Evolutionary conservation across 2,329 filamentous ascomycete species (phyloP).

Genomic region (Exutisphaerella laricina): DNA sequence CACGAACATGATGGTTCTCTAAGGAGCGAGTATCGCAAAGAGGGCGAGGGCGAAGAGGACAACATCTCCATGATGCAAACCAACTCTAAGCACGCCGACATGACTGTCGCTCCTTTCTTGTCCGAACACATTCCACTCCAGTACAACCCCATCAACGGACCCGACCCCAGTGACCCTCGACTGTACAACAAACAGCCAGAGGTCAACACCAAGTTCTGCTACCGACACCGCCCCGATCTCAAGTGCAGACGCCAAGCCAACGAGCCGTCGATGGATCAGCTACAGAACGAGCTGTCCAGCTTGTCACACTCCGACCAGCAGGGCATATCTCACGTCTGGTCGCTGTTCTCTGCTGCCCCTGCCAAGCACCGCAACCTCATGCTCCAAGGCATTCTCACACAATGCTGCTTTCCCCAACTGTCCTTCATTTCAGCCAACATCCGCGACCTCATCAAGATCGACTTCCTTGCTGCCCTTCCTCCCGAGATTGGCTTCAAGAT

Average conservation of each 20-base stretch:
- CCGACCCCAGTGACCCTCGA: constrained; percentile 27
- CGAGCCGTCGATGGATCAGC: constrained; percentile 90
- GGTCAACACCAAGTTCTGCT: constrained; percentile 87
- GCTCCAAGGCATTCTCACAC: constrained; percentile 90
- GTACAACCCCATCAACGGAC: constrained; percentile 68
- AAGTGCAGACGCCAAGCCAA: constrained; percentile 91
- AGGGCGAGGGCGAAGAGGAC: constrained; percentile 24
- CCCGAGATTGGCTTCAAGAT: constrained; percentile 91
- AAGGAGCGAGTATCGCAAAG: constrained; percentile 22
- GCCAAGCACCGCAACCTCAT: constrained; percentile 92
- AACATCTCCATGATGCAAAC: constrained; percentile 38
- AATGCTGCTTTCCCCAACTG: constrained; percentile 96
- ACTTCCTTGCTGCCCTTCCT: constrained; percentile 85
- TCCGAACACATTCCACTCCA: constrained; percentile 83
- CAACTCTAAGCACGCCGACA: constrained; percentile 59
- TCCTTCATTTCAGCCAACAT: constrained; percentile 88
- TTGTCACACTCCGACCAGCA: constrained; percentile 83
- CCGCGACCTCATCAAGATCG: constrained; percentile 92
- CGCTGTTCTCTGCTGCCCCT: constrained; percentile 90
- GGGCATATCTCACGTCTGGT: constrained; percentile 96
- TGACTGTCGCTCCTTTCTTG: constrained; percentile 82
- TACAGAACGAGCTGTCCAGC: constrained; percentile 80
- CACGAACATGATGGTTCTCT: constrained; percentile 31
- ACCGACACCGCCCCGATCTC: constrained; percentile 86
- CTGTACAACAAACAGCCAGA: constrained; percentile 29